These are phyloP conservation scores for Stentor coeruleus DNA, from an alignment of 73 alveolate genomes.

Conservation along the genomic window DNA sequence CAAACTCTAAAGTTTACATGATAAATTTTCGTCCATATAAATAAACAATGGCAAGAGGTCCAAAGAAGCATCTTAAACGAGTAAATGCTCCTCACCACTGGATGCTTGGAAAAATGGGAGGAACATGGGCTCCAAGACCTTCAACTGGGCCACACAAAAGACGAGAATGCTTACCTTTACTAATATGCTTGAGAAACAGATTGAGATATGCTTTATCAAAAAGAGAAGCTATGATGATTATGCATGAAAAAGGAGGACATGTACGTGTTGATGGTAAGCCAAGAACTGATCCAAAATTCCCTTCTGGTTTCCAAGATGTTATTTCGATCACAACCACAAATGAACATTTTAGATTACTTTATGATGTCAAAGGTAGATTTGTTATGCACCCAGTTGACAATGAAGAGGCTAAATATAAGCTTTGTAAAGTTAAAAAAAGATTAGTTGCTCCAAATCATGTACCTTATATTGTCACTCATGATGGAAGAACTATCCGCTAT, in stretches of 20 bases:
- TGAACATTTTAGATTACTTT: too few relatives aligned
- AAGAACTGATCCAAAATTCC: conserved; percentile 94
- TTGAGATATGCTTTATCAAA: conserved; percentile 86
- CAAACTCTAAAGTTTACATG: too few relatives aligned
- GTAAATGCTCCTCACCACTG: conserved; percentile 97
- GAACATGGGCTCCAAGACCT: conserved; percentile 92
- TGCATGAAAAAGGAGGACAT: conserved; percentile 73
- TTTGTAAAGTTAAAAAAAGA: conserved; percentile 90
- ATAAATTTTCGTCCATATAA: too few relatives aligned
- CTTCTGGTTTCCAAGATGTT: conserved; percentile 97
- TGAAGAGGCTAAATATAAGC: too few relatives aligned
- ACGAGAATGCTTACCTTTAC: conserved; percentile 93
- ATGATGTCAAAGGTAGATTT: too few relatives aligned
- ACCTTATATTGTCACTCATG: conserved; percentile 93
- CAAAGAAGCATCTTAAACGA: conserved; percentile 98
- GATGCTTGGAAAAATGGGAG: conserved; percentile 95
- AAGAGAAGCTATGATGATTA: conserved; percentile 77
- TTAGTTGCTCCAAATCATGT: conserved; percentile 89
- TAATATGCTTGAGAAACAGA: conserved; percentile 80
- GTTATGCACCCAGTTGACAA: too few relatives aligned
- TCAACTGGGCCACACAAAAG: conserved; percentile 97
- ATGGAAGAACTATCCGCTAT: conserved; percentile 96
- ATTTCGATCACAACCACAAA: conserved; percentile 70
- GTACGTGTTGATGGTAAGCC: conserved; percentile 91
- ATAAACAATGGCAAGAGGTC: conserved; percentile 95